Evolutionary conservation across 2,329 filamentous ascomycete genomes (phyloP).

Genomic region (Monosporascus sp.): DNA sequence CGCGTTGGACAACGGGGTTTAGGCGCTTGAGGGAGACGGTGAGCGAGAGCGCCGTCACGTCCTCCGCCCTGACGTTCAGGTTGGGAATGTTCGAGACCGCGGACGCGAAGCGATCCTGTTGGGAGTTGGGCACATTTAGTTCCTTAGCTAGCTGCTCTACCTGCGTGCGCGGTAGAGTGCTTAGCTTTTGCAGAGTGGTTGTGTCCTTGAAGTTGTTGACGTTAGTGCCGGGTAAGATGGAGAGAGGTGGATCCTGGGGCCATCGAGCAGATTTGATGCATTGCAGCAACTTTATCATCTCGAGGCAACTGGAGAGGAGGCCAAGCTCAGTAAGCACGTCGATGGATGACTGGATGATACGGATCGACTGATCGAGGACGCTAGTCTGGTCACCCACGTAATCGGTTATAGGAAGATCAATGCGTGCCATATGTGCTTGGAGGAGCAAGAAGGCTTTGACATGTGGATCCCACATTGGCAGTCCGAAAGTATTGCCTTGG

Average conservation of each 20-base stretch:
- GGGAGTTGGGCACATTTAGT: slow-evolving; percentile 43
- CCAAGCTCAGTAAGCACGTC: slow-evolving; percentile 92
- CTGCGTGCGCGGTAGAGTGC: slow-evolving; percentile 14
- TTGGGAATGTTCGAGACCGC: slow-evolving; percentile 64
- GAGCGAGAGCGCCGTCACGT: slow-evolving; percentile 58
- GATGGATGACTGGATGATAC: slow-evolving; percentile 92
- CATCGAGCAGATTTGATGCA: slow-evolving; percentile 90
- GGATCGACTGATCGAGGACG: slow-evolving; percentile 92
- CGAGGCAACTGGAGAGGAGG: slow-evolving; percentile 67
- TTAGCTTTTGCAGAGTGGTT: slow-evolving; percentile 35
- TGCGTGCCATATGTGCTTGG: slow-evolving; percentile 90
- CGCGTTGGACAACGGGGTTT: slow-evolving; percentile 60
- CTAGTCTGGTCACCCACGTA: slow-evolving; percentile 91
- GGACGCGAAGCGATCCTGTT: slow-evolving; percentile 47
- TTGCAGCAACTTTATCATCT: slow-evolving; percentile 83
- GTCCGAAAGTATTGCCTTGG: slow-evolving; percentile 52
- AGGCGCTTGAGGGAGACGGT: slow-evolving; percentile 59
- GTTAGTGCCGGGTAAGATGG: slow-evolving; percentile 72
- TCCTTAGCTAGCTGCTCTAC: slow-evolving; percentile 39
- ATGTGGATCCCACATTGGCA: slow-evolving; percentile 98
- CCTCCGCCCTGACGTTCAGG: slow-evolving; percentile 55
- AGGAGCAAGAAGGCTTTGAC: slow-evolving; percentile 92
- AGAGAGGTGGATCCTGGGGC: slow-evolving; percentile 74
- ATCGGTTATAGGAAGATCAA: slow-evolving; percentile 90
- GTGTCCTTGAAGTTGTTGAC: slow-evolving; percentile 34